Conservation (phyloP, 2,329 filamentous ascomycete genomes). For the Aspergillus sergii region DNA sequence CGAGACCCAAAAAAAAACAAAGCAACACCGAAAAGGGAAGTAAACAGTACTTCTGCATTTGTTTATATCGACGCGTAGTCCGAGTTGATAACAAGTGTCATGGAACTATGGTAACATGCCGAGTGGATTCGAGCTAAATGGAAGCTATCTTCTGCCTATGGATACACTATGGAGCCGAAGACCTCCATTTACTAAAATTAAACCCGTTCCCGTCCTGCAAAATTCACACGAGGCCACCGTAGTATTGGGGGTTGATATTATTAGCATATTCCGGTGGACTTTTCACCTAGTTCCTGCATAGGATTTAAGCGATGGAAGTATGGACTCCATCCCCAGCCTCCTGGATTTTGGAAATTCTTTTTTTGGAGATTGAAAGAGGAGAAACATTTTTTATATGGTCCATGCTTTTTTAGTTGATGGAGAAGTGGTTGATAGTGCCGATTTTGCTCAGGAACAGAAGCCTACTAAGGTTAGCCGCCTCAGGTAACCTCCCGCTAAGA, state of each 20-base stretch:
- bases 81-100: not conserved
- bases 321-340: not conserved
- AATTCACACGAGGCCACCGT: not conserved
- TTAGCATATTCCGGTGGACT: not conserved
- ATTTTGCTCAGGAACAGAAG: not conserved
- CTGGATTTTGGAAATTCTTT: not conserved
- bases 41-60: not conserved
- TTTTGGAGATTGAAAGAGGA: not conserved
- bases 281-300: slow-evolving; percentile 4
- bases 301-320: not conserved
- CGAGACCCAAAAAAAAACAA: not conserved
- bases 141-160: not conserved
- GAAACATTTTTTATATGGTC: not conserved
- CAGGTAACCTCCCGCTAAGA: not conserved
- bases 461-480: not conserved
- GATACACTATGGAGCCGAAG: not conserved
- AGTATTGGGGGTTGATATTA: not conserved
- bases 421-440: slow-evolving; percentile 1
- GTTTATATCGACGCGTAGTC: not conserved
- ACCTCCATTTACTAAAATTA: not conserved
- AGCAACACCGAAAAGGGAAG: not conserved
- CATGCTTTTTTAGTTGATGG: not conserved
- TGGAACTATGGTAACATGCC: not conserved
- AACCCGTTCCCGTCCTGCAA: not conserved
- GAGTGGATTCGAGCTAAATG: not conserved